Evolutionary conservation across 164 flowering plant genomes (phyloP), one percentile per base, ranked within the genome.

Genomic region (Chloranthus sessilifolius): DNA sequence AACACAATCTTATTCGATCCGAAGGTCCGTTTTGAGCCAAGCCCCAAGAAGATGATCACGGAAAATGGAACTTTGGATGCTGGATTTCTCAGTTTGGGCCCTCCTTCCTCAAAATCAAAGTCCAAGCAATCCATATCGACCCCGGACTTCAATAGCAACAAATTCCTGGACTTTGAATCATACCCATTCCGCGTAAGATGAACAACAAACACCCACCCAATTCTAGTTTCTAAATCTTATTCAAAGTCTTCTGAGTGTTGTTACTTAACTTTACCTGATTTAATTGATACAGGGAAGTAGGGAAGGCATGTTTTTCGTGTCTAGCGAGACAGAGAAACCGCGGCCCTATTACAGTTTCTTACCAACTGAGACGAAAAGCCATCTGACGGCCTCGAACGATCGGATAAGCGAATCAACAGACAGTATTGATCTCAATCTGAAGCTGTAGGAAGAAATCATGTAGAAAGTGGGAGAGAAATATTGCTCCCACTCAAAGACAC

Each of bases 61-160:
- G 62, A 54, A 36, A 43, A 47, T 44, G 56, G 34, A 34, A 25
- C 36, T 35, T 37, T n/a, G 3, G 37, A 54, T 43, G 61, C 55
- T 16, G 60, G 50, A 20, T 61, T 69, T 36, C 69, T 64, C 57
- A 53, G 60, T 31, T 45, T 64, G 56, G 69, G 51, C 2, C n/a
- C n/a, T n/a, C 56, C 65, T 28, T 2, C 48, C 24, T 26, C 59
- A 22, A 36, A 47, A 3, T 36, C n/a, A 7, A 53, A 53, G 21
- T 7, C 51, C 5, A 49, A 48, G 52, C 47, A 52, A 11, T 20
- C 63, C 35, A 35, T 19, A 4, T 22, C 55, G 4, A 6, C 17
- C 28, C 27, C 38, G 14, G 21, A 23, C 27, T 29, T 22, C n/a
- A n/a, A n/a, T n/a, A n/a, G n/a, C n/a, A n/a, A n/a, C n/a, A n/a